Evolutionary conservation across 345 rosid genomes (phyloP), one percentile per base, ranked within the genome.

Genomic region (Cochlearia excelsa): DNA sequence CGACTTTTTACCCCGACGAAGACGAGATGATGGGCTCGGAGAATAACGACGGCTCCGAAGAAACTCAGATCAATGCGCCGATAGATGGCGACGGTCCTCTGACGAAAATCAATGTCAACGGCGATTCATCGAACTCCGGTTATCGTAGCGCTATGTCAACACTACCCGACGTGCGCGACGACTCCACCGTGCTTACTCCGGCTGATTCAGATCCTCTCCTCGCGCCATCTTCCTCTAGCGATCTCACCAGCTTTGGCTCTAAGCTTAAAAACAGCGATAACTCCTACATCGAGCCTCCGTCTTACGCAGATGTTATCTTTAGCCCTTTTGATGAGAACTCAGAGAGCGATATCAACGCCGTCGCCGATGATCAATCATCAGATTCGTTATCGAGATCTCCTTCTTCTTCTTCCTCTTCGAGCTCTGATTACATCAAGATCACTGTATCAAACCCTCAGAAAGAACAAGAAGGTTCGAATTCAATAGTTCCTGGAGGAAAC

Each of bases 361-460:
- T 54, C 23, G 95, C 82, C 3, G 77, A 84, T 65, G 70, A 78
- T 9, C 81, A 72, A 28, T 81, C 81, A 9, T 67, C 83, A 9
- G 42, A 37, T 31, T 60, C 75, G 0, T 70, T 84, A 27, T 75
- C 88, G 55, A 67, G 83, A 67, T 85, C 97, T 27, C 78, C 88
- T 2, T 84, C 90, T 52, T 68, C 80, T 45, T 37, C 40, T 52
- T 68, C 80, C 42, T 37, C 40, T 37, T 61, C 76, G 39, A 49
- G 67, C 61, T 73, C 87, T 3, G 87, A 82, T 9, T 82, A 74
- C 66, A 69, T 90, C 52, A 84, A 70, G 67, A 87, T 94, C 29
- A 90, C 95, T 10, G 99, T 94, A 7, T 81, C 97, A 3, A 87
- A 73, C 57, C 99, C 97, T 10, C 81, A 82, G 68, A 90, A 90